Conservation (phyloP, 345 rosid genomes). For the Gossypium raimondii region DNA sequence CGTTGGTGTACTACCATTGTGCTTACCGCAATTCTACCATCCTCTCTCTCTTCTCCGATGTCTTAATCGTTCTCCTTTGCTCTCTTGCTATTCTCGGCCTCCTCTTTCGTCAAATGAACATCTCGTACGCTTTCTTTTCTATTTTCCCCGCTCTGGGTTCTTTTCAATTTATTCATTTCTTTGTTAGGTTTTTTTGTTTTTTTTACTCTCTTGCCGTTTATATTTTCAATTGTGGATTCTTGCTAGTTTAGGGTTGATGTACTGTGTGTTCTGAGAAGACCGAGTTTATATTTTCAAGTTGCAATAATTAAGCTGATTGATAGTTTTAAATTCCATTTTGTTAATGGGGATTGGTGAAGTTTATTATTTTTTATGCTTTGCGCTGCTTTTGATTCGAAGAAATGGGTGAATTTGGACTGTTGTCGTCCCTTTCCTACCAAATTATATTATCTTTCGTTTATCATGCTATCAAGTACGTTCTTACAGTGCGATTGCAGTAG, state of each 20-base stretch:
- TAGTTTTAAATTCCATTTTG: not conserved
- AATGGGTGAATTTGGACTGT: not conserved
- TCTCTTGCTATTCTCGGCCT: slow-evolving; percentile 99
- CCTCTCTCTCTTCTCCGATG: slow-evolving; percentile 79
- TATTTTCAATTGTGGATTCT: not conserved
- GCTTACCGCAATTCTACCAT: slow-evolving; percentile 73
- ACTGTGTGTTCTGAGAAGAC: not conserved
- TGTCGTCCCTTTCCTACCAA: not conserved
- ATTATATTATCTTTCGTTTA: not conserved
- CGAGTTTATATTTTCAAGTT: not conserved
- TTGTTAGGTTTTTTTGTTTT: not conserved
- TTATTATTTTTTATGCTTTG: not conserved
- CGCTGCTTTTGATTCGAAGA: not conserved
- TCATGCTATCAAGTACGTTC: too few species aligned
- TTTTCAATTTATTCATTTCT: slow-evolving; percentile 1
- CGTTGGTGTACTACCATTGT: slow-evolving; percentile 79
- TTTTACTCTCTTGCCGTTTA: not conserved
- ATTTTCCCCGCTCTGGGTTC: not conserved
- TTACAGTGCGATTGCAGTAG: not conserved
- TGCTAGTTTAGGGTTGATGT: not conserved
- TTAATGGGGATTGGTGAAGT: not conserved
- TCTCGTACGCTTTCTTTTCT: slow-evolving; percentile 46
- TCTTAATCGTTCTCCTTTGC: slow-evolving; percentile 90
- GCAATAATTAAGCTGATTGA: not conserved
- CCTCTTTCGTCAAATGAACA: slow-evolving; percentile 88